phyloP scores from a whole-genome alignment of 768 basidiomycete genomes.

The Suillus occidentalis region DNA sequence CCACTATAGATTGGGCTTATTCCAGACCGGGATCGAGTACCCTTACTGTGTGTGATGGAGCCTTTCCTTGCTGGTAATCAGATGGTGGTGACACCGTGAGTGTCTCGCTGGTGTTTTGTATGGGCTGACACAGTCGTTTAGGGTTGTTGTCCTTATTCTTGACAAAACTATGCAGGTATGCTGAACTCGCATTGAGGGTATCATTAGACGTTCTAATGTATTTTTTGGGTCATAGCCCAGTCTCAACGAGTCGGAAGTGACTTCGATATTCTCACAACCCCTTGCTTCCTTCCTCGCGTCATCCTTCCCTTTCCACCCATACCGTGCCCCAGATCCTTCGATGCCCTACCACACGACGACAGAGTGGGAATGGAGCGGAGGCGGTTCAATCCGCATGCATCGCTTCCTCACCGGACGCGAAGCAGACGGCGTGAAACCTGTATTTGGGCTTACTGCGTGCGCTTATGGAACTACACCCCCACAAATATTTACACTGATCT shows the following conservation, averaged over 20 bases:
- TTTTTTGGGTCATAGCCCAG: slow-evolving; percentile 54
- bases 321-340: slow-evolving; percentile 51
- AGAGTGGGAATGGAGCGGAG: slow-evolving; percentile 51
- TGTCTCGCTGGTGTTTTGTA: slow-evolving; percentile 12
- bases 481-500: neutral
- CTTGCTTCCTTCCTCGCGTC: slow-evolving; percentile 69
- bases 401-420: slow-evolving; percentile 86
- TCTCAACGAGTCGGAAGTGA: slow-evolving; percentile 77
- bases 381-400: slow-evolving; percentile 54
- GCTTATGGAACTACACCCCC: neutral
- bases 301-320: slow-evolving; percentile 54
- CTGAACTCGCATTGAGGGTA: slow-evolving; percentile 14
- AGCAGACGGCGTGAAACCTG: slow-evolving; percentile 81
- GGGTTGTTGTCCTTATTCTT: slow-evolving; percentile 82
- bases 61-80: slow-evolving; percentile 74
- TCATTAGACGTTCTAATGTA: neutral
- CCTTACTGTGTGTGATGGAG: slow-evolving; percentile 74
- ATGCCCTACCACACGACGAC: slow-evolving; percentile 60
- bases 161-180: slow-evolving; percentile 71
- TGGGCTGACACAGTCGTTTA: slow-evolving; percentile 26
- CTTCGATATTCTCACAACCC: slow-evolving; percentile 83
- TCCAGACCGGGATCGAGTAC: slow-evolving; percentile 64
- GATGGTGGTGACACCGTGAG: slow-evolving; percentile 84
- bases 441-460: slow-evolving; percentile 85
- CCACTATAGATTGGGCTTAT: slow-evolving; percentile 76